Evolutionary conservation across 306 rosid species (phyloP).

Genomic region (Prunus persica): DNA sequence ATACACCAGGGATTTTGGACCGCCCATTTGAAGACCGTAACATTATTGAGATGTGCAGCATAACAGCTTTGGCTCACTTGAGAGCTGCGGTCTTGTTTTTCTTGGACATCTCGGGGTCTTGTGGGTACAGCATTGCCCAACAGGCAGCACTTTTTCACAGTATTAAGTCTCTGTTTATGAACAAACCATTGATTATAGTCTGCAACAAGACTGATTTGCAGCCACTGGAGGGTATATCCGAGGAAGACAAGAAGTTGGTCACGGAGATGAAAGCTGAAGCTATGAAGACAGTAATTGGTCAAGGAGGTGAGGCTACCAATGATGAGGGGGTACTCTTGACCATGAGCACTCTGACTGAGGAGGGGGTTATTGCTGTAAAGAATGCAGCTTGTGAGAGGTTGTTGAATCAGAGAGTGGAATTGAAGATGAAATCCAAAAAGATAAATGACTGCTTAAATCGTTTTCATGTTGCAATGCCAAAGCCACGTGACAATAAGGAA

Average conservation of each 20-base stretch:
- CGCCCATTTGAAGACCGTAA: slow-evolving; percentile 89
- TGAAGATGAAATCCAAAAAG: slow-evolving; percentile 82
- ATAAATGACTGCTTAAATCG: slow-evolving; percentile 72
- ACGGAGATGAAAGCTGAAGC: slow-evolving; percentile 82
- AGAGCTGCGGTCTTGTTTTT: slow-evolving; percentile 89
- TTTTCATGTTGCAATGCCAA: slow-evolving; percentile 78
- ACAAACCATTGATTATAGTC: slow-evolving; percentile 40
- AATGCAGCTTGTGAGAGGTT: slow-evolving; percentile 83
- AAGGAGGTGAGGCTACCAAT: slow-evolving; percentile 65
- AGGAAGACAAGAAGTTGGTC: slow-evolving; percentile 78
- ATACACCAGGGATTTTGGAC: slow-evolving; percentile 89
- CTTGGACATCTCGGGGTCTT: slow-evolving; percentile 84
- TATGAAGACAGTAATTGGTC: slow-evolving; percentile 67
- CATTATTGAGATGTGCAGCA: slow-evolving; percentile 93
- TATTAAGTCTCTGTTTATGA: slow-evolving; percentile 53
- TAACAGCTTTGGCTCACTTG: slow-evolving; percentile 86
- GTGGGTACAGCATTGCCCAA: slow-evolving; percentile 80
- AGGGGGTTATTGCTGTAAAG: slow-evolving; percentile 79
- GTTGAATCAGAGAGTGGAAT: slow-evolving; percentile 74
- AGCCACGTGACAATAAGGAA: slow-evolving; percentile 76
- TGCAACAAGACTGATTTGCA: slow-evolving; percentile 85
- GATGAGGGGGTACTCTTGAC: slow-evolving; percentile 61
- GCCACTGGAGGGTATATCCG: slow-evolving; percentile 67
- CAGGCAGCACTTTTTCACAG: slow-evolving; percentile 86
- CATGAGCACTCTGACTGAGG: slow-evolving; percentile 87